phyloP scores from a whole-genome alignment of 192 early-diverging fungal species.

The Diversispora epigaea region DNA sequence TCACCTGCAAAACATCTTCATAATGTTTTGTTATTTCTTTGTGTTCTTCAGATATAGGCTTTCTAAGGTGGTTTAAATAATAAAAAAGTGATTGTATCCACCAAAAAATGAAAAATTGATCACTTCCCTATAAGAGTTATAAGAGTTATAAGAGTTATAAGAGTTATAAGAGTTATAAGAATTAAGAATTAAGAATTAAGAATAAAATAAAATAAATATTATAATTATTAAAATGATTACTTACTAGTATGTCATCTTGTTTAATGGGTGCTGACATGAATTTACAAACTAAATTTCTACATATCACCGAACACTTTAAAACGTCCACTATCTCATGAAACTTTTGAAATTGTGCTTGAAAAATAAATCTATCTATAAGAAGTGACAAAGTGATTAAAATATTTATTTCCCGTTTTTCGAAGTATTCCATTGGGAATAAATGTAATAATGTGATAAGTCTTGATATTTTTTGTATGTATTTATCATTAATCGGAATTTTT shows the following conservation, averaged over 20 bases:
- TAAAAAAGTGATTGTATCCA: conserved; percentile 13
- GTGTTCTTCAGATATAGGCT: not conserved
- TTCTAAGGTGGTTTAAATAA: not conserved
- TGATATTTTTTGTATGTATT: not conserved
- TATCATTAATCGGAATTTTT: not conserved
- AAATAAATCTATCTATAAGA: conserved; percentile 6
- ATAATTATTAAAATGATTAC: not conserved
- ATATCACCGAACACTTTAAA: not conserved
- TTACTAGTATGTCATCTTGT: conserved; percentile 14
- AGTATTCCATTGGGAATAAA: conserved; percentile 23
- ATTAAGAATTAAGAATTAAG: too few species aligned
- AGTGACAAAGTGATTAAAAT: not conserved
- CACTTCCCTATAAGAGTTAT: not conserved
- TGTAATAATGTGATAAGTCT: not conserved
- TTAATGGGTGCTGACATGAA: not conserved
- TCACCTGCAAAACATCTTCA: not conserved
- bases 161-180: too few species aligned
- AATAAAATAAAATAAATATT: not conserved
- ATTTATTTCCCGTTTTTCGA: conserved; percentile 5
- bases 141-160: too few species aligned
- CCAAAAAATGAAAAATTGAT: conserved; percentile 5
- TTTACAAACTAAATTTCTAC: conserved; percentile 8
- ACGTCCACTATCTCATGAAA: too few species aligned
- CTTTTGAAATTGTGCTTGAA: not conserved
- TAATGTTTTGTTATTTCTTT: not conserved